phyloP scores from a whole-genome alignment of 352 stramenopile species.

The Phytophthora melonis region DNA sequence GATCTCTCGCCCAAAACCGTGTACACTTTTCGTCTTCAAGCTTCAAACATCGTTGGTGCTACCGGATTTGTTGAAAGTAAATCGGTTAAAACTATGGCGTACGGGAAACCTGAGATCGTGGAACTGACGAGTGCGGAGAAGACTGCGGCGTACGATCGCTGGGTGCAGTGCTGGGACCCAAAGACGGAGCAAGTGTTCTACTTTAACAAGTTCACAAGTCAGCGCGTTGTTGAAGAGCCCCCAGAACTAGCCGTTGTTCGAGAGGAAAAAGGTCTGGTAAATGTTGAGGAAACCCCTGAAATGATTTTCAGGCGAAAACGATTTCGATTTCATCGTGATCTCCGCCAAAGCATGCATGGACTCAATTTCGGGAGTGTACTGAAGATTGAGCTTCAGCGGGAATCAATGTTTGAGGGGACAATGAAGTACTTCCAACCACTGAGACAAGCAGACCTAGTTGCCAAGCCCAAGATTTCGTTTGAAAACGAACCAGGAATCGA shows the following conservation, averaged over 20 bases:
- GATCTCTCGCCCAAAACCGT: conserved; percentile 52
- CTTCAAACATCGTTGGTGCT: conserved; percentile 71
- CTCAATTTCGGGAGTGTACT: conserved; percentile 46
- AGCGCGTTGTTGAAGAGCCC: conserved; percentile 71
- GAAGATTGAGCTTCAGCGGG: conserved; percentile 58
- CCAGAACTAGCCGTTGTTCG: conserved; percentile 53
- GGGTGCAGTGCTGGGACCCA: conserved; percentile 90
- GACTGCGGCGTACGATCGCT: conserved; percentile 57
- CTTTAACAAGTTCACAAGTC: conserved; percentile 89
- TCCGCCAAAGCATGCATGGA: conserved; percentile 55
- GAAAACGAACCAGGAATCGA: conserved; percentile 88
- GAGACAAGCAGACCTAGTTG: conserved; percentile 56
- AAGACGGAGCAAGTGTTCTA: conserved; percentile 89
- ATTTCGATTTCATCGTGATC: conserved; percentile 85
- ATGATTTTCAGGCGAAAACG: conserved; percentile 89
- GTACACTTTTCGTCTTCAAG: conserved; percentile 77
- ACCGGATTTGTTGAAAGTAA: conserved; percentile 72
- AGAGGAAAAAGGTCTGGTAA: conserved; percentile 48
- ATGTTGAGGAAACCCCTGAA: conserved; percentile 72
- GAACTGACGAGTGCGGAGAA: conserved; percentile 61
- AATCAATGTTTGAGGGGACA: conserved; percentile 79
- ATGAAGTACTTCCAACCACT: conserved; percentile 60
- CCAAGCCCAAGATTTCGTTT: conserved; percentile 86
- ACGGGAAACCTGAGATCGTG: conserved; percentile 73
- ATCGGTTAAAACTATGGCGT: conserved; percentile 62